These are phyloP conservation scores for Tulasnella sp. DNA, from an alignment of 768 basidiomycete genomes.

Conservation along the genomic window DNA sequence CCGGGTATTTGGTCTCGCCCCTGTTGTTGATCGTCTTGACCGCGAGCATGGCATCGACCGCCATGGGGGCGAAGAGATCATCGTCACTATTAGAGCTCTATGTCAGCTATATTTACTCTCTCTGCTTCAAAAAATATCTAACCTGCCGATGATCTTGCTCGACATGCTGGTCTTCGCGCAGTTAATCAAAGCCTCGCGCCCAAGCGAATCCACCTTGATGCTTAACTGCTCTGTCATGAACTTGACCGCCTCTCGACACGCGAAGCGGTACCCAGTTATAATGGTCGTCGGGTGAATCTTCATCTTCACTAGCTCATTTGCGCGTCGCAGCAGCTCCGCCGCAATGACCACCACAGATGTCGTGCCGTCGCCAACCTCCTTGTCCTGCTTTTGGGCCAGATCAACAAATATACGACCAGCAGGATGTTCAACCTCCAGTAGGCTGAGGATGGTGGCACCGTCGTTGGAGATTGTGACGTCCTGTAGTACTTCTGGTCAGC, in stretches of 20 bases:
- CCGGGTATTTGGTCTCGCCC: conserved; percentile 97
- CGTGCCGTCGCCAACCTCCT: conserved; percentile 98
- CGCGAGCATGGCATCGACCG: conserved; percentile 97
- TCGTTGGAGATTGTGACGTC: conserved; percentile 99
- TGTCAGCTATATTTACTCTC: background rate
- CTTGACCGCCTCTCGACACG: conserved; percentile 95
- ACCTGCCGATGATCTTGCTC: conserved; percentile 98
- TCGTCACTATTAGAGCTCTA: conserved; percentile 68
- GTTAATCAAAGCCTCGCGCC: conserved; percentile 89
- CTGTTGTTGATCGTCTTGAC: conserved; percentile 92
- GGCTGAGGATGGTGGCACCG: conserved; percentile 96
- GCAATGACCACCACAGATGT: conserved; percentile 98
- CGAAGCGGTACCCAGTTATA: conserved; percentile 96
- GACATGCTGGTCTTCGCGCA: conserved; percentile 98
- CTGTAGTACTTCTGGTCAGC: conserved; percentile 48
- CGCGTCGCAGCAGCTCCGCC: conserved; percentile 93
- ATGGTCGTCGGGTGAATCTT: conserved; percentile 99
- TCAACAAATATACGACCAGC: conserved; percentile 98
- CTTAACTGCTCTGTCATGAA: conserved; percentile 98
- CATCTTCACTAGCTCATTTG: conserved; percentile 96
- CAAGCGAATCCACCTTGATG: conserved; percentile 91
- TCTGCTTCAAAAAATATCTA: conserved; percentile 42
- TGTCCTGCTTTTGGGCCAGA: conserved; percentile 98
- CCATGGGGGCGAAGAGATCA: conserved; percentile 97
- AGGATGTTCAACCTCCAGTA: conserved; percentile 93